Percentiles rank a stretch among this genome's conserved stretches.
Conservation (phyloP, 768 basidiomycete species). For the Phanerodontia chrysosporium region DNA sequence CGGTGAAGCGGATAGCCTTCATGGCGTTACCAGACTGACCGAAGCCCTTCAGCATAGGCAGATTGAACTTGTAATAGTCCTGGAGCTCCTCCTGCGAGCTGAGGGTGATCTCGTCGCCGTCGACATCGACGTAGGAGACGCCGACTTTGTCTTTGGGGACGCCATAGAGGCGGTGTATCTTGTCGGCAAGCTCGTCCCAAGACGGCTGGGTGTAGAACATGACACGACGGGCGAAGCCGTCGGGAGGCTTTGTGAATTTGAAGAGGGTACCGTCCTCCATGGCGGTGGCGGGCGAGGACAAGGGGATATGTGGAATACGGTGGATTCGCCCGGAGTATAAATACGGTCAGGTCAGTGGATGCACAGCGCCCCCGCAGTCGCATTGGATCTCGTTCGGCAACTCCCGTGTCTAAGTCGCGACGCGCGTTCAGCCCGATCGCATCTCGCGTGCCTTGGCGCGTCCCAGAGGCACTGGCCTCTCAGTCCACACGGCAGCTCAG, state of each 20-base stretch:
- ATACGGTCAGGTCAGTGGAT: not conserved
- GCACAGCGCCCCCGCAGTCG: conserved; percentile 4
- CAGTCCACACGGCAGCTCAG: no score
- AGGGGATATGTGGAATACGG: not conserved
- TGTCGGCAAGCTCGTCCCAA: conserved; percentile 55
- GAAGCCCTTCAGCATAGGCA: not conserved
- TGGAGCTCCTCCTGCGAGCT: conserved; percentile 75
- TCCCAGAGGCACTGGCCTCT: no score
- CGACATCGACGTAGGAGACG: conserved; percentile 68
- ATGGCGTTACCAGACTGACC: conserved; percentile 15
- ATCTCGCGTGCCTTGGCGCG: not conserved
- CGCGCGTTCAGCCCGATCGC: not conserved
- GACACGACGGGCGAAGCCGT: conserved; percentile 57
- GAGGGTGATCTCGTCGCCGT: conserved; percentile 74
- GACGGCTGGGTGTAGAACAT: conserved; percentile 47
- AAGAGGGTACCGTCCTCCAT: conserved; percentile 50
- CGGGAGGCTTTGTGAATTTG: conserved; percentile 54
- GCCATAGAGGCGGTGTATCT: conserved; percentile 49
- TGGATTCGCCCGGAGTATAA: not conserved
- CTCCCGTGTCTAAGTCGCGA: conserved; percentile 1
- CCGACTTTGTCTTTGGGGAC: conserved; percentile 58
- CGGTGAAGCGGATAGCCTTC: conserved; percentile 51
- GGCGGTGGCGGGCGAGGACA: conserved; percentile 22
- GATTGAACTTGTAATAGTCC: conserved; percentile 52
- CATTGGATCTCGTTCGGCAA: not conserved